A percentile compares a stretch with the other conserved stretches of the same genome.
These are phyloP conservation scores for Galerina marginata DNA, from an alignment of 768 basidiomycete genomes.

Conservation along the genomic window DNA sequence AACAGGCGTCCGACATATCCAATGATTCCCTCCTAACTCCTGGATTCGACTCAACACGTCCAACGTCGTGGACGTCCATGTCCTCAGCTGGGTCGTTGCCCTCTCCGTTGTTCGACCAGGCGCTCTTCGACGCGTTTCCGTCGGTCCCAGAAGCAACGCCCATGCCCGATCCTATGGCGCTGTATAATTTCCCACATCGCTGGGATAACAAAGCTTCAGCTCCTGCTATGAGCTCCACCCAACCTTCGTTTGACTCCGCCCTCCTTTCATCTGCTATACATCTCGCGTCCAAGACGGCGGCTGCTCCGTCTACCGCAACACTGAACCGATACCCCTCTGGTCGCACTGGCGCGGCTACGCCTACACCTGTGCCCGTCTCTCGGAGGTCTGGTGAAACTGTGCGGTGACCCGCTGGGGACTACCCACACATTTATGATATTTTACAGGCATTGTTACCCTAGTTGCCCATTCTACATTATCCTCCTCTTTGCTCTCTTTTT, in stretches of 20 bases:
- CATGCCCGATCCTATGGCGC: constrained; percentile 3
- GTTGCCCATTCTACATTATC: neutral
- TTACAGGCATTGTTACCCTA: neutral
- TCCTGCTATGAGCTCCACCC: constrained; percentile 5
- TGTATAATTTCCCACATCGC: constrained; percentile 9
- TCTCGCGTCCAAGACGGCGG: constrained; percentile 20
- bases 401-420: constrained; percentile 3
- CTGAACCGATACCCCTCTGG: constrained; percentile 2
- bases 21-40: constrained; percentile 19
- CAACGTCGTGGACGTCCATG: constrained; percentile 53
- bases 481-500: neutral
- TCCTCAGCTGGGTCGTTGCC: constrained; percentile 44
- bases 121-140: constrained; percentile 75
- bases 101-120: constrained; percentile 59
- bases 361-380: neutral
- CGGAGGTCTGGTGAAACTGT: constrained; percentile 22
- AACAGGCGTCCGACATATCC: constrained; percentile 9
- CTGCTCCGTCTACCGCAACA: constrained; percentile 11
- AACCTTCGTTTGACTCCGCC: constrained; percentile 42
- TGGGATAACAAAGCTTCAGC: constrained; percentile 11
- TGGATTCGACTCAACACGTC: constrained; percentile 29
- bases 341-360: constrained; percentile 1
- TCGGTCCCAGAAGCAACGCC: constrained; percentile 63
- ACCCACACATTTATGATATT: neutral
- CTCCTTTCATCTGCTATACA: constrained; percentile 59